Evolutionary conservation across 768 basidiomycete species (phyloP), one percentile per base, ranked within the genome.

Genomic region (Leccinum pellstonianum): DNA sequence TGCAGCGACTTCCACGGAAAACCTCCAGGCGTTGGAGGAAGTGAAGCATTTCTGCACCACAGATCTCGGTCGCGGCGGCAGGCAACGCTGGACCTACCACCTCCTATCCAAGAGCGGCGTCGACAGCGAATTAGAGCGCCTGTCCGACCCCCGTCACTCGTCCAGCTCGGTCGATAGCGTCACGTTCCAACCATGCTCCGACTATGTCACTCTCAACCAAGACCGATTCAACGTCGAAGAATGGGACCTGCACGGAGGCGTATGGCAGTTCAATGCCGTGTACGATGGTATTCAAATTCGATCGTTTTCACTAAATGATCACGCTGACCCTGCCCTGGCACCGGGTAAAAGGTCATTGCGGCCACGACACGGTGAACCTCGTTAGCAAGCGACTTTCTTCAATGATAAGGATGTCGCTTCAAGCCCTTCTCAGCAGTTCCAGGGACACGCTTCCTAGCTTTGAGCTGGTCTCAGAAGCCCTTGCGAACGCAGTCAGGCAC

Each of bases 31-130:
- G 8, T 70, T 85, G 58, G 75, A 80, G 41, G 83, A 85, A 65
- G 83, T 84, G 54, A 80, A 77, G 63, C 70, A 83, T 64, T 83
- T 84, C 63, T 75, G 72, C 15, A 74, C 72, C 19, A 85, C 83
- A 6, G 82, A 85, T 68, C 79, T 85, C 66, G 83, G 83, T 62
- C 77, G 77, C 49, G 76, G 80, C 8, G 83, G 81, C 33, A 75
- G 71, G 55, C 78, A 79, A 35, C 77, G 78, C 37, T 85, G 84
- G 83, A 79, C 82, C 3, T 86, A 83, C 66, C 80, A 78, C 17
- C 66, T 78, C 27, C 76, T 85, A 25, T 54, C 72, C 15, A 80
- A 83, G 58, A 74, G 72, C 11, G 67, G 60, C 5, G 62, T 85
- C 25, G 70, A 77, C 21, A 56, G 68, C 11, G 78, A 82, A 67